phyloP scores from a whole-genome alignment of 163 green algal genomes.

The Scenedesmus sp. region DNA sequence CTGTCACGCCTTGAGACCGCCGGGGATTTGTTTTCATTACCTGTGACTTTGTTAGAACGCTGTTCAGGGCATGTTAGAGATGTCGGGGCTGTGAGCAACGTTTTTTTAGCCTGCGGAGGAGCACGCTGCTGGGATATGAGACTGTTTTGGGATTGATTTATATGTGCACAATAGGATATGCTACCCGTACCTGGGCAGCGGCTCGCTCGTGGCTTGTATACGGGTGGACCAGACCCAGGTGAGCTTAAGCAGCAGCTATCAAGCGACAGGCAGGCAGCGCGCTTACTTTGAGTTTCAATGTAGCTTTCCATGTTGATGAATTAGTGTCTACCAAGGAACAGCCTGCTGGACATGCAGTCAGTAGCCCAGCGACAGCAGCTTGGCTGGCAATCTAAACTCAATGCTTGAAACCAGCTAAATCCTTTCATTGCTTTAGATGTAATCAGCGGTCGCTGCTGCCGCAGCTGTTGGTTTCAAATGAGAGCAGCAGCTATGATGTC shows the following conservation, averaged over 20 bases:
- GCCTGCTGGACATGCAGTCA: neutral
- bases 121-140: neutral
- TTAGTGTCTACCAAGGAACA: neutral
- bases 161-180: conserved; percentile 4
- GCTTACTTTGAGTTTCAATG: no score
- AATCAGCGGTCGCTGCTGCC: neutral
- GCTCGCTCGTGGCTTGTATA: conserved; percentile 9
- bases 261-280: neutral
- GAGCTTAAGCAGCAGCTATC: neutral
- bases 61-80: neutral
- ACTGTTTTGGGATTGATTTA: neutral
- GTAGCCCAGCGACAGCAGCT: neutral
- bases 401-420: neutral
- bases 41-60: neutral
- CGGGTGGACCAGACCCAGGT: conserved; percentile 11
- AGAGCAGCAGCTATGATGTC: neutral
- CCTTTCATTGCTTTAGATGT: neutral
- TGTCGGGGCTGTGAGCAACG: neutral
- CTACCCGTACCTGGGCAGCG: conserved; percentile 8
- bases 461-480: neutral
- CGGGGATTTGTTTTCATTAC: neutral
- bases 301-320: neutral
- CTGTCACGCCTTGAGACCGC: neutral
- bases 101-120: neutral
- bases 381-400: neutral